Evolutionary conservation across 768 basidiomycete genomes (phyloP).

Genomic region (Xerocomellus chrysenteron): DNA sequence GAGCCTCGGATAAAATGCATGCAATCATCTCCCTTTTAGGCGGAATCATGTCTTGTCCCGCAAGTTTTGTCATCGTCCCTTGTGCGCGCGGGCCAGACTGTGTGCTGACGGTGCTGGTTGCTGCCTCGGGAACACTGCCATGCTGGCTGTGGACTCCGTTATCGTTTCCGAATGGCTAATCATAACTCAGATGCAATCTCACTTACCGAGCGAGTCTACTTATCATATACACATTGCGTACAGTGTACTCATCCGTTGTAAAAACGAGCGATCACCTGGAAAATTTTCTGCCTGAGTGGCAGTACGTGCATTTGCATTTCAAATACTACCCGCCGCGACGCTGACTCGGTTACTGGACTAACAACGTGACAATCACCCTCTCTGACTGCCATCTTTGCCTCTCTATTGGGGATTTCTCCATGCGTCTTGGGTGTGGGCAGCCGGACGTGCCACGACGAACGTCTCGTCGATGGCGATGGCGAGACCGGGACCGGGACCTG

Average conservation of each 20-base stretch:
- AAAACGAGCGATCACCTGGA: not conserved
- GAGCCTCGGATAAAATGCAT: slow-evolving; percentile 2
- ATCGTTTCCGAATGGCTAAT: not conserved
- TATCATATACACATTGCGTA: not conserved
- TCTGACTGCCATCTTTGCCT: slow-evolving; percentile 51
- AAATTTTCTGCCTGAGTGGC: not conserved
- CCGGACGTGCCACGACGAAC: slow-evolving; percentile 40
- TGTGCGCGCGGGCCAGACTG: not conserved
- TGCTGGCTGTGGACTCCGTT: not conserved
- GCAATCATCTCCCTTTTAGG: slow-evolving; percentile 1
- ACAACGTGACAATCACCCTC: slow-evolving; percentile 45
- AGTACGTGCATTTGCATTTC: not conserved
- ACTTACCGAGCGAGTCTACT: not conserved
- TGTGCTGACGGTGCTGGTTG: not conserved
- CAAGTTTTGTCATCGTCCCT: not conserved
- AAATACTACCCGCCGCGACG: not conserved
- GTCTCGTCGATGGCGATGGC: slow-evolving; percentile 50
- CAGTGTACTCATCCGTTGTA: not conserved
- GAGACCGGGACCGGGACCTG: slow-evolving; percentile 61
- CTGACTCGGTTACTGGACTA: not conserved
- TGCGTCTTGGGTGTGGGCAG: slow-evolving; percentile 11
- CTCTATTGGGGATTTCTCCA: slow-evolving; percentile 47
- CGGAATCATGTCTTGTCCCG: slow-evolving; percentile 2
- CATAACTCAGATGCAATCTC: not conserved
- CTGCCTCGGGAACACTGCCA: not conserved